Evolutionary conservation across 345 rosid species (phyloP).

Genomic region (Isatis tinctoria): DNA sequence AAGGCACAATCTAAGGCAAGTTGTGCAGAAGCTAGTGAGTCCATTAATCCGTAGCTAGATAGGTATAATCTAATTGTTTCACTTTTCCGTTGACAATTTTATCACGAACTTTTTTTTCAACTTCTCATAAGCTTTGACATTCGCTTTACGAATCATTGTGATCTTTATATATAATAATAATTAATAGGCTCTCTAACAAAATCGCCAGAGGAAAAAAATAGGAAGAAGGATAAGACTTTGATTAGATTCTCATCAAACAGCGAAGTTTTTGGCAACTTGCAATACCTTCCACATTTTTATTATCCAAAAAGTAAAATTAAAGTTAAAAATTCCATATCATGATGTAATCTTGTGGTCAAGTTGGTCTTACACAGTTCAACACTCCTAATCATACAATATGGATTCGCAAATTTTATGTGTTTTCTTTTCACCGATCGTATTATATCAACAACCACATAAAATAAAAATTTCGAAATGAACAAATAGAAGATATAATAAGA

Average conservation of each 20-base stretch:
- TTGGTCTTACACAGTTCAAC: slow-evolving; percentile 21
- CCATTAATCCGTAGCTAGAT: slow-evolving; percentile 19
- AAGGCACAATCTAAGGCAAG: slow-evolving; percentile 25
- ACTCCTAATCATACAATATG: slow-evolving; percentile 11
- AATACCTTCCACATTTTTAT: slow-evolving; percentile 9
- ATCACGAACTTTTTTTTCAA: not conserved
- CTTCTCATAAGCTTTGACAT: slow-evolving; percentile 20
- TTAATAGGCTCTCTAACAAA: not conserved
- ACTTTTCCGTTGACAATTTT: slow-evolving; percentile 23
- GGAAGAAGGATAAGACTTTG: slow-evolving; percentile 10
- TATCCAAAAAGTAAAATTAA: slow-evolving; percentile 12
- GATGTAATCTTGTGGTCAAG: slow-evolving; percentile 23
- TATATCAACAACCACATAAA: not conserved
- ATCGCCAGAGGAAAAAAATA: not conserved
- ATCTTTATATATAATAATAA: not conserved
- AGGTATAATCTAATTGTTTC: slow-evolving; percentile 3
- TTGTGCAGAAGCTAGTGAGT: slow-evolving; percentile 18
- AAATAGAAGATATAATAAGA: not conserved
- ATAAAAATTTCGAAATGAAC: not conserved
- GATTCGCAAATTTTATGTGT: not conserved
- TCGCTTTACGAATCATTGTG: not conserved
- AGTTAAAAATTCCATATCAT: slow-evolving; percentile 22
- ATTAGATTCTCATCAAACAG: slow-evolving; percentile 18
- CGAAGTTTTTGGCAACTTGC: slow-evolving; percentile 19
- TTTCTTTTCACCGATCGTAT: not conserved